Evolutionary conservation across 1,284 basidiomycete genomes (phyloP), one percentile per base, ranked within the genome.

Genomic region (Ceraceosorus guamensis): DNA sequence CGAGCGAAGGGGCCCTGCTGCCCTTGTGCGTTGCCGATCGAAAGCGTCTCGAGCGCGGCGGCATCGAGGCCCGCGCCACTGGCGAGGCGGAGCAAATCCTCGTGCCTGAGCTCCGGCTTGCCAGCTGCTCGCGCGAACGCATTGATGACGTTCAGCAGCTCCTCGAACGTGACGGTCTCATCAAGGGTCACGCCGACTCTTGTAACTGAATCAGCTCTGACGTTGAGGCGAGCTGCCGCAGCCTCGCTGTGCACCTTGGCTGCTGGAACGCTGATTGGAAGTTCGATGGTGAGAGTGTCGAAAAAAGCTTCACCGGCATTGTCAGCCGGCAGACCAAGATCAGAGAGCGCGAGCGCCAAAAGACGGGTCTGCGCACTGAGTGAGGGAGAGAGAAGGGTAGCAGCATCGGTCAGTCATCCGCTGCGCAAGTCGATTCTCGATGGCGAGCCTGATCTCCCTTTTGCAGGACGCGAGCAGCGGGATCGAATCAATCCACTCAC

Each of bases 261-360:
- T 13, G 87, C 85, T 52, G 79, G 81, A 45, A 81, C 79, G 44
- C 82, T 81, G 31, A 83, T 81, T 32, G 80, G 79, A 14, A 88
- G 85, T 58, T 92, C 83, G 66, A 98, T 80, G n/a, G 89, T 92
- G 56, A 97, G 78, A 1, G 91, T 96, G 78, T 97, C 95, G 77
- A 98, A 98, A 81, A 87, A 97, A 34, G 77, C 69, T 6, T 82
- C 79, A 33, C 81, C 75, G 66, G 78, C 76, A 76, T 82, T 81
- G 56, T 75, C 65, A 60, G 80, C 73, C 45, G 72, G 78, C 80
- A 86, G 91, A 4, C 92, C 91, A 34, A 88, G 81, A 48, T 79
- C 75, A 68, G 87, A 84, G 39, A 95, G 80, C 2, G 83, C 79
- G 6, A 81, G 78, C 71, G 84, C 86, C 66, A 97, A 83, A 55